Evolutionary conservation across 306 rosid genomes (phyloP), one percentile per base, ranked within the genome.

Genomic region (Neltuma alba): DNA sequence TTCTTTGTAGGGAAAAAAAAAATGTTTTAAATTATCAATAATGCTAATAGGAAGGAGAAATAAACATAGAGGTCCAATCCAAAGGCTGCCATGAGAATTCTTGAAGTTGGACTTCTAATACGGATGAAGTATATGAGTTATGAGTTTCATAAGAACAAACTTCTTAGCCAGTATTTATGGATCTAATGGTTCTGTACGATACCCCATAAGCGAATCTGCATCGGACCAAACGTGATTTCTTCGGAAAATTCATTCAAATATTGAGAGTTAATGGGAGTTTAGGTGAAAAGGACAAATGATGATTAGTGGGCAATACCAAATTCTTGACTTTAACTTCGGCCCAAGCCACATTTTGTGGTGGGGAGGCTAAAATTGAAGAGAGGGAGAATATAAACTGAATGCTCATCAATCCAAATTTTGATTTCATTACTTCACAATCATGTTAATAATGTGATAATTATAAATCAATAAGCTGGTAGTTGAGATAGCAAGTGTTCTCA

Each of bases 131-230:
- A 2, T 44, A n/a, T n/a, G n/a, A n/a, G 18, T 44, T 14, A 44
- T 44, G 21, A 47, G n/a, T 5, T 16, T 47, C 21, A 1, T 9
- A 2, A 1, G 6, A 16, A 21, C 16, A 16, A 6, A 47, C 21
- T 1, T 62, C 0, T 15, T 0, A 14, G 9, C 31, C 20, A 2
- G 7, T 30, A 5, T 9, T 15, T 34, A 64, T 18, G 15, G 44
- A 18, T 67, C 47, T 55, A 57, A 15, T 74, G 83, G 11, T 33
- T 75, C 44, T 68, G 36, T 74, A 68, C 77, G 83, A 48, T 70
- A 83, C 64, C 40, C 33, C 40, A 16, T 18, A 27, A 68, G 28
- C 66, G n/a, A 23, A 48, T 58, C 15, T 58, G 25, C 23, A 50
- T 30, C 1, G 63, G 54, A 37, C 50, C 68, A n/a, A 63, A 65